Evolutionary conservation across 2,329 filamentous ascomycete species (phyloP).

Genomic region (Fusarium sp.): DNA sequence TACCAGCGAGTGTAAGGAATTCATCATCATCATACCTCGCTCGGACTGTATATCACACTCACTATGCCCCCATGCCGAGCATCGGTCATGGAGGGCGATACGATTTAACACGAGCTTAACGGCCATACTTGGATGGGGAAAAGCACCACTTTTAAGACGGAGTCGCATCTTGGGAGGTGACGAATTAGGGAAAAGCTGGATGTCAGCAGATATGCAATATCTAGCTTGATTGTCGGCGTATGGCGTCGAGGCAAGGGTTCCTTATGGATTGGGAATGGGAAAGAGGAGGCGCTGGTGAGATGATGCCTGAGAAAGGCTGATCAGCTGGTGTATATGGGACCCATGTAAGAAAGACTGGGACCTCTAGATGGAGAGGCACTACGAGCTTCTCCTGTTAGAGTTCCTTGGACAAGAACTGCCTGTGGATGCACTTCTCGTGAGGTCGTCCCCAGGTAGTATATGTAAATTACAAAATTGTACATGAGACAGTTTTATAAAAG

Average conservation of each 20-base stretch:
- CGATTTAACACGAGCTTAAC: conserved; percentile 41
- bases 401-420: conserved; percentile 25
- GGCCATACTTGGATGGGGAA: conserved; percentile 44
- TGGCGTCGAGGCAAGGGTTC: conserved; percentile 44
- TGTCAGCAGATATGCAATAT: conserved; percentile 36
- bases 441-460: conserved; percentile 26
- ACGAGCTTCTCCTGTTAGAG: conserved; percentile 9
- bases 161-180: conserved; percentile 38
- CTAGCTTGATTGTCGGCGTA: conserved; percentile 44
- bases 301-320: conserved; percentile 31
- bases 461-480: conserved; percentile 43
- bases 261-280: conserved; percentile 20
- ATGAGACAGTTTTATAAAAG: conserved; percentile 36
- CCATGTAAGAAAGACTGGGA: conserved; percentile 29
- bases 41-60: conserved; percentile 26
- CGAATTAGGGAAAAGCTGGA: conserved; percentile 36
- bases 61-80: conserved; percentile 28
- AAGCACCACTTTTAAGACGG: conserved; percentile 41
- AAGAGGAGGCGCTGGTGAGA: conserved; percentile 20
- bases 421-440: conserved; percentile 15
- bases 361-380: conserved; percentile 15
- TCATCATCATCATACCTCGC: neutral
- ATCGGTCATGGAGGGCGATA: conserved; percentile 31
- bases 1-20: conserved; percentile 77
- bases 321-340: conserved; percentile 21